These are phyloP conservation scores for Monascus ruber DNA, from an alignment of 2,329 filamentous ascomycete species.

Conservation along the genomic window DNA sequence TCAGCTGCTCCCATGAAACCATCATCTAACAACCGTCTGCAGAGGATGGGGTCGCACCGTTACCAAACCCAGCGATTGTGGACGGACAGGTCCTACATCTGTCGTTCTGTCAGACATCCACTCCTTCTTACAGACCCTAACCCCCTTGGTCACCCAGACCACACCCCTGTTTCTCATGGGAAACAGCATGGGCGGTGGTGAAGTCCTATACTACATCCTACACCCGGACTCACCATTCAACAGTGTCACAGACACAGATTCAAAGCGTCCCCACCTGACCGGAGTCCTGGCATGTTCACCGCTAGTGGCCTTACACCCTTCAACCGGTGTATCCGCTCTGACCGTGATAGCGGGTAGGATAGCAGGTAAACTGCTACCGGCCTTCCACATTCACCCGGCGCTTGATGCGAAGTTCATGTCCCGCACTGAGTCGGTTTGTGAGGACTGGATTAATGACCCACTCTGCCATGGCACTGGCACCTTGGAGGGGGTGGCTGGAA, in stretches of 20 bases:
- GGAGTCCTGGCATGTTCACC: slow-evolving; percentile 71
- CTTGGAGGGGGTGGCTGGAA: slow-evolving; percentile 62
- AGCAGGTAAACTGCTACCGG: slow-evolving; percentile 56
- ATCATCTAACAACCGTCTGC: neutral
- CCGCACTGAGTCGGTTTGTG: slow-evolving; percentile 53
- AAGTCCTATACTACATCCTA: slow-evolving; percentile 53
- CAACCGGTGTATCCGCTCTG: slow-evolving; percentile 50
- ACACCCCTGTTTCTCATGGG: slow-evolving; percentile 66
- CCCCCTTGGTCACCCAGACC: slow-evolving; percentile 31
- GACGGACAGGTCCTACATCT: slow-evolving; percentile 61
- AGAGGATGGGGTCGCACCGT: slow-evolving; percentile 74
- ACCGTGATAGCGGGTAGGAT: slow-evolving; percentile 57
- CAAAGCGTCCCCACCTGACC: slow-evolving; percentile 49
- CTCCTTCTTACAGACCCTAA: slow-evolving; percentile 55
- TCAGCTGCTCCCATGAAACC: neutral
- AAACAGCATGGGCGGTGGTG: slow-evolving; percentile 81
- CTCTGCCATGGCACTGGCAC: slow-evolving; percentile 77
- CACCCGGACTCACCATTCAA: slow-evolving; percentile 21
- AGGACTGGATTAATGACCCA: slow-evolving; percentile 52
- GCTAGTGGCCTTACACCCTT: slow-evolving; percentile 61
- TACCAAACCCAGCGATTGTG: slow-evolving; percentile 48
- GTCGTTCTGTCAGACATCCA: slow-evolving; percentile 68
- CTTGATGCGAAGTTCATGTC: slow-evolving; percentile 55
- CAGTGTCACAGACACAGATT: slow-evolving; percentile 29
- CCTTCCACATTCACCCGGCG: slow-evolving; percentile 53